phyloP scores from a whole-genome alignment of 768 basidiomycete species.

The Rhizopogon vesiculosus region DNA sequence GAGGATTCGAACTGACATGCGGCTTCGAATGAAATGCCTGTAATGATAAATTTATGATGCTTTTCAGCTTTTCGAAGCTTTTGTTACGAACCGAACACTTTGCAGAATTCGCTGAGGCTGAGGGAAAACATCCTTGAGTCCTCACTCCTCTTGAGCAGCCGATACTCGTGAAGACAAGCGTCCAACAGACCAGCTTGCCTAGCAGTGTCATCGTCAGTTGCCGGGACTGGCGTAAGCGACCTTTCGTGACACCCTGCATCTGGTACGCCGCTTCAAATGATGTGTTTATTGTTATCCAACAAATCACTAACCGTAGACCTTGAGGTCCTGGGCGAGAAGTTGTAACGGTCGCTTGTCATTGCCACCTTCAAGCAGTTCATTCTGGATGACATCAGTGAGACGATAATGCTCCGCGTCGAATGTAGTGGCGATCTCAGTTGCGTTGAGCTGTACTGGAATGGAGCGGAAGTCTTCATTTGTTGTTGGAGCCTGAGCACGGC shows the following conservation, averaged over 20 bases:
- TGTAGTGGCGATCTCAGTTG: constrained; percentile 26
- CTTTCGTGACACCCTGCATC: background rate
- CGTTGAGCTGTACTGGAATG: constrained; percentile 27
- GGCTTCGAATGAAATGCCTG: background rate
- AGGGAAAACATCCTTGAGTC: background rate
- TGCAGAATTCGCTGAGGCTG: background rate
- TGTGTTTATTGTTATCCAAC: background rate
- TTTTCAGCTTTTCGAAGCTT: background rate
- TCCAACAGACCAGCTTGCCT: background rate
- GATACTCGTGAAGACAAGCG: background rate
- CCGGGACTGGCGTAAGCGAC: background rate
- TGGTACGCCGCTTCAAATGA: background rate
- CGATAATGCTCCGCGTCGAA: constrained; percentile 26
- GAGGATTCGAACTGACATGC: background rate
- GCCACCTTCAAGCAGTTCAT: constrained; percentile 17
- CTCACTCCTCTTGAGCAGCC: background rate
- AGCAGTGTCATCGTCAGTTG: background rate
- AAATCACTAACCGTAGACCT: constrained; percentile 36
- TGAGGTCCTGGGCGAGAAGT: constrained; percentile 22
- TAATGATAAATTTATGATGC: background rate
- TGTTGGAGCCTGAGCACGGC: background rate
- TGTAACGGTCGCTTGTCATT: constrained; percentile 33
- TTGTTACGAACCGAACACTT: background rate
- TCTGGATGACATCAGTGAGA: constrained; percentile 23
- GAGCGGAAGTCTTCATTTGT: background rate